Base-by-base conservation (phyloP, 345 rosid species). In the Orychophragmus violaceus region DNA sequence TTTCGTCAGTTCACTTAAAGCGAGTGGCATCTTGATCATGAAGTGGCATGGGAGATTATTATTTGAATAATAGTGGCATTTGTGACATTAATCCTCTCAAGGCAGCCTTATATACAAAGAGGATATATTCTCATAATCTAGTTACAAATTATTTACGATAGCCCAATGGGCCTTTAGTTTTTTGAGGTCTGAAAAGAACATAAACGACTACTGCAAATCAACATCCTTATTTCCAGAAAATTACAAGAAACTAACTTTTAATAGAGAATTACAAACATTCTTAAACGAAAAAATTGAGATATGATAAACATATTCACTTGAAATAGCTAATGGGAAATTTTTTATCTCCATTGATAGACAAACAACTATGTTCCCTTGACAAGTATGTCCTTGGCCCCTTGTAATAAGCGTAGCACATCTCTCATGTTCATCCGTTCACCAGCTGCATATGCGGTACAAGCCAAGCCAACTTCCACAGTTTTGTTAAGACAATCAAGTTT, bases 381-480 rank as follows among this genome's bases (percentile, higher is more conserved):
- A 58, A 58, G 65, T 27, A 3, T 24, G 16, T 3, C 17, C 32
- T 59, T 69, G 23, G 74, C 59, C 30, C 17, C 41, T 76, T 66
- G 66, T 19, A 84, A 74, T n/a, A 53, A 71, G 29, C 42, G 58
- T 62, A 78, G 65, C 58, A 81, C 81, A 27, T 74, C 78, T 48
- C 84, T 76, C 56, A 80, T 72, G 69, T 64, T 67, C 23, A 76
- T 64, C 27, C 88, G 61, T 2, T 48, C 71, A 46, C 62, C 74
- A 37, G 85, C 80, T 63, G 81, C 72, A 28, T 59, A 54, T 0
- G 44, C 33, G 4, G 76, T 66, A 55, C 85, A 82, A 45, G 77
- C 57, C 28, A 84, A 74, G 13, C 85, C 85, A 42, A 76, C 74
- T 14, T 75, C 85, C 13, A 80, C 19, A 19, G 77, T 30, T 27